Conservation (phyloP, 2,329 filamentous ascomycete species). For the Alternaria angustiovoidea region DNA sequence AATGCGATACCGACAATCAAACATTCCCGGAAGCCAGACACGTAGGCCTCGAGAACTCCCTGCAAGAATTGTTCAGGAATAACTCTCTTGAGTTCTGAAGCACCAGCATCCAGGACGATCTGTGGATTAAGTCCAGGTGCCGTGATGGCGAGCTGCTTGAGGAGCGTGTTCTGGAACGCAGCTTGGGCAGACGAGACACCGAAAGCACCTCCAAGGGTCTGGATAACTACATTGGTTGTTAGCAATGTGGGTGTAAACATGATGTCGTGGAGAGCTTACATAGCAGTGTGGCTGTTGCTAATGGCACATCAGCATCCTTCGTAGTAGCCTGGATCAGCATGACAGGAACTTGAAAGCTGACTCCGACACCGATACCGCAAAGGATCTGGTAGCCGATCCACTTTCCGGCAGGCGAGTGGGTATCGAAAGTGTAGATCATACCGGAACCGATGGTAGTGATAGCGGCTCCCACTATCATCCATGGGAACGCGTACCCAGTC, state of each 20-base stretch:
- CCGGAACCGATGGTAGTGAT: conserved; percentile 50
- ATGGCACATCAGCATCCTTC: conserved; percentile 45
- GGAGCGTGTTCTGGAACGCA: conserved; percentile 52
- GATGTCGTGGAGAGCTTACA: conserved; percentile 34
- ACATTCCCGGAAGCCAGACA: conserved; percentile 1
- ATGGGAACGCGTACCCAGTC: conserved; percentile 50
- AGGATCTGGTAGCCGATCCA: conserved; percentile 60
- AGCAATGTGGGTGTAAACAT: background rate
- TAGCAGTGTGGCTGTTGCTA: conserved; percentile 48
- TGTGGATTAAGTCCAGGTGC: conserved; percentile 34
- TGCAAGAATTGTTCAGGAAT: background rate
- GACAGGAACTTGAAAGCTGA: conserved; percentile 38
- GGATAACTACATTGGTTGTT: background rate
- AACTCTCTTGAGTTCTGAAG: conserved; percentile 19
- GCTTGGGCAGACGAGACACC: conserved; percentile 52
- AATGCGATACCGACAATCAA: conserved; percentile 7
- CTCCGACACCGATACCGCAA: conserved; percentile 49
- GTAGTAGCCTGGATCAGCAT: conserved; percentile 50
- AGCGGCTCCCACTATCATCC: conserved; percentile 39
- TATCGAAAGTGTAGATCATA: conserved; percentile 54
- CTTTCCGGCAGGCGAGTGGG: conserved; percentile 43
- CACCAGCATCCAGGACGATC: conserved; percentile 50
- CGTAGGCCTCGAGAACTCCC: conserved; percentile 6
- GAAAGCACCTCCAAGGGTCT: conserved; percentile 54
- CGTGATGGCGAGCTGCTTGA: conserved; percentile 37